Evolutionary conservation across 2,329 filamentous ascomycete species (phyloP).

Genomic region (Myotisia sp.): DNA sequence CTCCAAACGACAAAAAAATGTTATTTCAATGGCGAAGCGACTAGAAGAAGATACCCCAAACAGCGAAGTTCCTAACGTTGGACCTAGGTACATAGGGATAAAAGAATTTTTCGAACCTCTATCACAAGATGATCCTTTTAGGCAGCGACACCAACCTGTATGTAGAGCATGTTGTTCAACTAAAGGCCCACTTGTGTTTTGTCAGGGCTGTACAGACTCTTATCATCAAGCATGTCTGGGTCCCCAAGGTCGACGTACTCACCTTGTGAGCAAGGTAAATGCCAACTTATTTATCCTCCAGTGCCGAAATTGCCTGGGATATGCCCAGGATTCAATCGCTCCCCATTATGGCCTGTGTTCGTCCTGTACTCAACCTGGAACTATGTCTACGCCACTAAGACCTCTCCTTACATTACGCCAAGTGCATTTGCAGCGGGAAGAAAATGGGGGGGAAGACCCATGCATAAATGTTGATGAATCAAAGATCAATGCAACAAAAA

Average conservation of each 20-base stretch:
- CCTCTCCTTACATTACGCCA: constrained; percentile 57
- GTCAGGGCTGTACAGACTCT: constrained; percentile 74
- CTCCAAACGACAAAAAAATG: constrained; percentile 6
- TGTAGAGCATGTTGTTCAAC: constrained; percentile 60
- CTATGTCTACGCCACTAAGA: constrained; percentile 62
- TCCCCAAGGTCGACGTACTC: constrained; percentile 57
- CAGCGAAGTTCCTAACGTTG: constrained; percentile 7
- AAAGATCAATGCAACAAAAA: constrained; percentile 59
- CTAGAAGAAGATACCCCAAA: constrained; percentile 36
- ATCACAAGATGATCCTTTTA: constrained; percentile 53
- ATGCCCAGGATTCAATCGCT: constrained; percentile 52
- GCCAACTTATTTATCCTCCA: constrained; percentile 71
- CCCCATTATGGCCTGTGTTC: constrained; percentile 62
- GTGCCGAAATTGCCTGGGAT: constrained; percentile 68
- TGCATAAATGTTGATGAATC: constrained; percentile 47
- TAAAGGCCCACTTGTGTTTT: constrained; percentile 62
- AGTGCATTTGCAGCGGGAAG: constrained; percentile 67
- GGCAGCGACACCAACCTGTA: constrained; percentile 49
- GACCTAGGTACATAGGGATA: constrained; percentile 33
- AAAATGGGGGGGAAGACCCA: constrained; percentile 68
- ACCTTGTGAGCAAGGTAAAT: constrained; percentile 73
- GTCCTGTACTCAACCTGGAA: constrained; percentile 50
- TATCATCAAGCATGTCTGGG: constrained; percentile 80
- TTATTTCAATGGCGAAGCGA: constrained; percentile 31
- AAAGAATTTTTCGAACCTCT: constrained; percentile 56